Evolutionary conservation across 1,139 yeast genomes (phyloP), one percentile per base, ranked within the genome.

Genomic region (Sugiyamaella neomexicana): DNA sequence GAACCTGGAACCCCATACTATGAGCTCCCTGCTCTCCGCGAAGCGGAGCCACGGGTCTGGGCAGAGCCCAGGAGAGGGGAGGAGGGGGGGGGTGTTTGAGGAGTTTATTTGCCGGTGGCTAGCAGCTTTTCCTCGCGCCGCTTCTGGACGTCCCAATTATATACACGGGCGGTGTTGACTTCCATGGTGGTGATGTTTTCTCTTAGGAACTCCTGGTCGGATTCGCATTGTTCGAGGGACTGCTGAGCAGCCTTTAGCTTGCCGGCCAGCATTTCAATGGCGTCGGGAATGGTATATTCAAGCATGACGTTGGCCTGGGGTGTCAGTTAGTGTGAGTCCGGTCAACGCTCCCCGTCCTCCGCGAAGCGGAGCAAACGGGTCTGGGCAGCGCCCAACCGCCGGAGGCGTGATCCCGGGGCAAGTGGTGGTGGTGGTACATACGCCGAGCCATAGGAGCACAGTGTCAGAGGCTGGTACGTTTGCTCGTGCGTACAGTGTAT

Each of bases 181-280:
- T 93, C 98, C 93, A 93, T 89, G 2, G 98, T 91, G 20, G 99
- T 93, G 61, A 93, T 91, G 66, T 91, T 90, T 62, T 91, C 96
- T 65, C 96, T 80, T 65, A 95, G 75, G 65, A 85, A 93, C 65
- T 89, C 96, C 62, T 93, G 77, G 69, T 93, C 99, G 64, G 89
- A 96, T 61, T 85, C 81, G 38, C 93, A 85, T 8, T 78, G 72
- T 29, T 70, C 67, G 62, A 85, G 76, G 61, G 82, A 86, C 49
- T 78, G 76, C 62, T 80, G 72, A 34, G 96, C 91, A 37, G 81
- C 80, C 27, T 70, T 71, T 59, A 91, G 77, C 68, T 93, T 83
- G 41, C 79, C 79, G 25, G 77, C 68, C 57, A 95, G 75, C 63
- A 95, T 76, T 31, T 76, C 83, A 49, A 84, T 79, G 1, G 99